Conservation (phyloP, 176 grass and related monocot species). For the Zea luxurians region DNA sequence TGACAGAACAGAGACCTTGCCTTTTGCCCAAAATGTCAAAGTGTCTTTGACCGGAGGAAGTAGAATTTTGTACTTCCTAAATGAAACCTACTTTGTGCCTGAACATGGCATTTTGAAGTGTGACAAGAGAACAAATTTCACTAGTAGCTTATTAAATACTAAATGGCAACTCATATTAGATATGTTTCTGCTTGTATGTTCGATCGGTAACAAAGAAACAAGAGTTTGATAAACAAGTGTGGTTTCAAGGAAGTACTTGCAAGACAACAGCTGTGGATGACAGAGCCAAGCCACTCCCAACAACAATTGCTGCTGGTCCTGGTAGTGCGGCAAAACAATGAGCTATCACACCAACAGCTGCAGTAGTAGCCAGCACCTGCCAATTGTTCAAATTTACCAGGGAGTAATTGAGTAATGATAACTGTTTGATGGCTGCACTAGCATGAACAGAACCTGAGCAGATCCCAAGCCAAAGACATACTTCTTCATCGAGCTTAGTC, state of each 20-base stretch:
- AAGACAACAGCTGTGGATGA: slow-evolving; percentile 98
- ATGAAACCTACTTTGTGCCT: neutral
- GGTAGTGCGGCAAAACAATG: slow-evolving; percentile 61
- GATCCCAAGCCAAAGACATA: slow-evolving; percentile 96
- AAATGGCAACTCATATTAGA: neutral
- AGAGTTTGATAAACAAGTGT: slow-evolving; percentile 13
- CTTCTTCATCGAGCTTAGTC: slow-evolving; percentile 99
- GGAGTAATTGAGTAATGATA: slow-evolving; percentile 12
- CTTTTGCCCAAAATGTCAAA: neutral
- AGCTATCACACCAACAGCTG: slow-evolving; percentile 77
- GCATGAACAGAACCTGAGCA: slow-evolving; percentile 71
- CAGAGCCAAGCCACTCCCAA: slow-evolving; percentile 91
- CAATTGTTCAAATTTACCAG: slow-evolving; percentile 36
- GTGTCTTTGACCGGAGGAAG: neutral
- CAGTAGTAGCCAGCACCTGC: slow-evolving; percentile 84
- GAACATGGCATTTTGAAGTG: neutral
- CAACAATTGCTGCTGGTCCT: slow-evolving; percentile 88
- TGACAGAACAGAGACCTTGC: neutral
- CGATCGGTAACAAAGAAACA: neutral
- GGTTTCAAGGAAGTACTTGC: slow-evolving; percentile 58
- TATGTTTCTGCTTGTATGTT: slow-evolving; percentile 13
- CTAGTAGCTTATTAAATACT: slow-evolving; percentile 1
- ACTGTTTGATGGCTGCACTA: slow-evolving; percentile 35
- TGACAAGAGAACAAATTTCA: slow-evolving; percentile 8
- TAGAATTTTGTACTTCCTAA: slow-evolving; percentile 1